Evolutionary conservation across 768 basidiomycete species (phyloP).

Genomic region (Candolleomyces efflorescens): DNA sequence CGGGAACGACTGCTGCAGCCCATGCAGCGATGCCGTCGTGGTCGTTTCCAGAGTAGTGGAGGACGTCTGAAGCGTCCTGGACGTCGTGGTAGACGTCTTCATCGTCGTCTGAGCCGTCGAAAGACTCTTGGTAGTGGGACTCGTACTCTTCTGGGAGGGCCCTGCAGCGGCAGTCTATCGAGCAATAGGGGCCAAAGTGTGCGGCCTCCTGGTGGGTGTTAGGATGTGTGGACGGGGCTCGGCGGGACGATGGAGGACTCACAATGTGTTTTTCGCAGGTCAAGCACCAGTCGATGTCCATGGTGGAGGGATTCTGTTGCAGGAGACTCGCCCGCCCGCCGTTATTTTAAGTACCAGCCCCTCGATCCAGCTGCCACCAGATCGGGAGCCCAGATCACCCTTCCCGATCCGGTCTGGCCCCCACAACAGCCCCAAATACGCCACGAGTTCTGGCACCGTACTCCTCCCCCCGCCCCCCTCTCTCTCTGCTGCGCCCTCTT

Average conservation of each 20-base stretch:
- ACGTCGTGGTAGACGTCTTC: conserved; percentile 19
- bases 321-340: not conserved
- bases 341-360: conserved; percentile 15
- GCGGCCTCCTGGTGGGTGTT: conserved; percentile 24
- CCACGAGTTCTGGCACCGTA: not conserved
- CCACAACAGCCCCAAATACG: not conserved
- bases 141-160: conserved; percentile 16
- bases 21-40: conserved; percentile 43
- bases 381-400: not conserved
- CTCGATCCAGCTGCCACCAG: not conserved
- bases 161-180: conserved; percentile 33
- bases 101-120: conserved; percentile 23
- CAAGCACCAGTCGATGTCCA: conserved; percentile 74
- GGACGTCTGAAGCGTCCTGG: conserved; percentile 6
- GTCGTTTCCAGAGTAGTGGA: conserved; percentile 36
- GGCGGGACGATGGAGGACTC: conserved; percentile 23
- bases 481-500: not conserved
- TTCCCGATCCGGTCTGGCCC: not conserved
- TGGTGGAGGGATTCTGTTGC: conserved; percentile 15
- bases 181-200: conserved; percentile 46
- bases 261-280: conserved; percentile 58
- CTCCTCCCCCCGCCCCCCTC: not conserved
- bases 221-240: conserved; percentile 14
- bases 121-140: conserved; percentile 18
- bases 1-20: conserved; percentile 37